Evolutionary conservation across 208 protist species (phyloP), one percentile per base, ranked within the genome.

Genomic region (Trypanosoma vivax): DNA sequence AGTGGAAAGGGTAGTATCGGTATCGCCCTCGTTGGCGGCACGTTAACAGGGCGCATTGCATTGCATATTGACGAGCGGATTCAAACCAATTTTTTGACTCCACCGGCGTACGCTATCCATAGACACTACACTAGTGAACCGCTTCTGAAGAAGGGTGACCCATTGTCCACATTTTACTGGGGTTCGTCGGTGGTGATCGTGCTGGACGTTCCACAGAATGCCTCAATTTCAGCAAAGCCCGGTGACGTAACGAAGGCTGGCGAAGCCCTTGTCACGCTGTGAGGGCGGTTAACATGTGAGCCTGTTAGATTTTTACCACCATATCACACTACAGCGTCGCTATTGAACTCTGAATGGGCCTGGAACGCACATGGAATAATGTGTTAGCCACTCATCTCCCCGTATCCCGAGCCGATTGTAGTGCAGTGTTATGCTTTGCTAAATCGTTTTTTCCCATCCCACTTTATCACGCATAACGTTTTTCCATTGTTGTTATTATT

Each of bases 101-200:
- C 87, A 14, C 87, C 83, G 5, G 72, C 82, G 41, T 94, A 90
- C 70, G 73, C 82, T 30, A 61, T 94, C 47, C 68, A 79, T 48
- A 51, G 51, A 28, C 38, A 38, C 18, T 90, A 90, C 56, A 25
- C 5, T 10, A 72, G 65, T 30, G 30, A 31, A 24, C 73, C 74
- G 28, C 16, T 70, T 14, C 11, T 81, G n/a, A 40, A 37, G 14
- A 70, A 57, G 33, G 87, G 83, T 1, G 29, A 50, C 21, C 43
- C 37, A 3, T 60, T 94, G 1, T 79, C 76, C 7, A 76, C 68
- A 21, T 94, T 94, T 60, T 65, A 79, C 39, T 94, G 87, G 83
- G 87, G 87, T 23, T 94, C 87, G 27, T 70, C 87, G n/a, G 80
- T 94, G 5, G 81, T 82, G 5, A 37, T 94, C 19, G 40, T 94